Conservation (phyloP, 768 basidiomycete species). For the Kwoniella bestiolae region DNA sequence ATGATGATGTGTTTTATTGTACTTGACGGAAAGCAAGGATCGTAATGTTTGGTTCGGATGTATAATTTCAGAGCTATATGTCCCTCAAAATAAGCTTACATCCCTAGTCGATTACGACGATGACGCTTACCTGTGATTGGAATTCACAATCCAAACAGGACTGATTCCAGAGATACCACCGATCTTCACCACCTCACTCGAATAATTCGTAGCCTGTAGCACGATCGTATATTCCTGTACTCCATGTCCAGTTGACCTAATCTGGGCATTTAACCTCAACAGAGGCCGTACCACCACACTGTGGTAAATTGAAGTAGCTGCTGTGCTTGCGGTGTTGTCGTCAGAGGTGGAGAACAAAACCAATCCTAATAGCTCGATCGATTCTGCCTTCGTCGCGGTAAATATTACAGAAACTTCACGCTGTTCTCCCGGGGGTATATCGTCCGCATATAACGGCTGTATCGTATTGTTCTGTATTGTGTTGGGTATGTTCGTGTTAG, state of each 20-base stretch:
- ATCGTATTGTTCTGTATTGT: slow-evolving; percentile 15
- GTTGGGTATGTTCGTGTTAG: slow-evolving; percentile 48
- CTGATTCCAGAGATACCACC: slow-evolving; percentile 14
- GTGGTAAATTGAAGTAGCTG: neutral
- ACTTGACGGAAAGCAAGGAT: slow-evolving; percentile 7
- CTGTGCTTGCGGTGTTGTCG: neutral
- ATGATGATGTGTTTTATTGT: neutral
- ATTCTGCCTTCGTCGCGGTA: slow-evolving; percentile 63
- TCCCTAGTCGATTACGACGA: neutral
- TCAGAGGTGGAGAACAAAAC: slow-evolving; percentile 5
- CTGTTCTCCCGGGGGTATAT: slow-evolving; percentile 62
- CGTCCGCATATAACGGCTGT: slow-evolving; percentile 19
- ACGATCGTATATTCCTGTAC: neutral
- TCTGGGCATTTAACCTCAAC: neutral
- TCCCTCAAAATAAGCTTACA: neutral
- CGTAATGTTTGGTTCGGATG: slow-evolving; percentile 26
- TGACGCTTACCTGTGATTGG: neutral
- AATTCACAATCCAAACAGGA: slow-evolving; percentile 9
- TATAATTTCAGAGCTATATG: neutral
- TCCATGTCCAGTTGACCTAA: slow-evolving; percentile 1
- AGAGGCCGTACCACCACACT: slow-evolving; percentile 8
- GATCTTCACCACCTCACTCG: slow-evolving; percentile 9
- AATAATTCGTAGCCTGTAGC: slow-evolving; percentile 10
- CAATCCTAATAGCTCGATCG: slow-evolving; percentile 15
- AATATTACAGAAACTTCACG: slow-evolving; percentile 64